Evolutionary conservation across 371 early-diverging fungal genomes (phyloP), one percentile per base, ranked within the genome.

Genomic region (Vairimorpha apis): DNA sequence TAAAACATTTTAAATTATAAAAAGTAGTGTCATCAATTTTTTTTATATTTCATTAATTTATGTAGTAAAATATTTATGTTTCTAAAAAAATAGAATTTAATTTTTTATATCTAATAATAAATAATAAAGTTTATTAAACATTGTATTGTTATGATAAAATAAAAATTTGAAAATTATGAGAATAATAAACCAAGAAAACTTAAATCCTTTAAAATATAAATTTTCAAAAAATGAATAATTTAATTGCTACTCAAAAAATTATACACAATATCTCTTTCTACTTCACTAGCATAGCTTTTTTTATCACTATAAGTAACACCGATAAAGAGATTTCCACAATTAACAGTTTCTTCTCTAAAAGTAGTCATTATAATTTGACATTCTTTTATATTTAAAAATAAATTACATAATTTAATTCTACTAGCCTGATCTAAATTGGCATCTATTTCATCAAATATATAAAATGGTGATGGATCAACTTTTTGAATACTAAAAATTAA

Each of bases 391-490:
- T 77, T 62, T 10, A 23, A 67, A 53, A 80, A 44, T 16, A 80
- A n/a, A 38, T 65, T 51, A 44, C 44, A 44, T n/a, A 80, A 18
- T 47, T 25, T 75, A 18, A 38, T 25, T 14, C 75, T 23, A n/a
- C 35, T 23, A 23, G 72, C 45, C 33, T 58, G n/a, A 84, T 99
- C 99, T 33, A 99, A 84, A 68, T 94, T 96, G 33, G 99, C 97
- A 86, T 99, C 99, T 83, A 97, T 93, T 85, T 99, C 99, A 86
- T 99, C 99, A 88, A 99, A 95, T 72, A 99, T 85, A 82, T 97
- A 99, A 81, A 99, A 97, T 2, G 99, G 97, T 43, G 96, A 94
- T 18, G 94, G 95, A 75, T 96, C 96, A 80, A 93, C 92, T 74
- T 88, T 87, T 83, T 99, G 99, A 74, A 99, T 94, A 2, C 97